A percentile compares a stretch with the other conserved stretches of the same genome.
Conservation (phyloP, 805 yeast genomes). For the Scheffersomyces ergatensis region DNA sequence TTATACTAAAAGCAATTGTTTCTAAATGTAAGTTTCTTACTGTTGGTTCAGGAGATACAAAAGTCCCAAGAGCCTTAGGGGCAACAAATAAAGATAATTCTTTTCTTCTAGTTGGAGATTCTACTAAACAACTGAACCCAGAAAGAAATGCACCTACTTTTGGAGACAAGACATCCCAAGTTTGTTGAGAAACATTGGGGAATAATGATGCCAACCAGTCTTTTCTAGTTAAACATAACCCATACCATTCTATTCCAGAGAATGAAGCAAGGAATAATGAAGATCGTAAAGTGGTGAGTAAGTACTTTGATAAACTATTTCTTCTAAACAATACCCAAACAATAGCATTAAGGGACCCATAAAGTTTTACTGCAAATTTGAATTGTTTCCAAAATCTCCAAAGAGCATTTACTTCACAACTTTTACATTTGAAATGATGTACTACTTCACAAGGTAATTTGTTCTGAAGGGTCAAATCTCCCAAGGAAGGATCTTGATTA, state of each 20-base stretch:
- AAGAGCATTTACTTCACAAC: conserved; percentile 37
- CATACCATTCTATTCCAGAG: conserved; percentile 37
- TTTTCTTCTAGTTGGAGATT: conserved; percentile 32
- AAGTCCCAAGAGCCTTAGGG: conserved; percentile 28
- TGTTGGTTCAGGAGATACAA: conserved; percentile 18
- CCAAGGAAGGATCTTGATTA: conserved; percentile 28
- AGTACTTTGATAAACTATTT: conserved; percentile 2
- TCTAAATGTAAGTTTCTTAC: conserved; percentile 17
- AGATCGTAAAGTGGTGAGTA: conserved; percentile 24
- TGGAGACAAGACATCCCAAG: conserved; percentile 32
- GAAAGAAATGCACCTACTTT: conserved; percentile 29
- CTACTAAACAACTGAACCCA: conserved; percentile 35
- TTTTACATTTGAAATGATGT: conserved; percentile 28
- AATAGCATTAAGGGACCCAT: conserved; percentile 33
- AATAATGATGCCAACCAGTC: conserved; percentile 27
- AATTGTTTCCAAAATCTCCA: conserved; percentile 36
- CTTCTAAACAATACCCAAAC: conserved; percentile 7
- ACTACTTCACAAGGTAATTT: conserved; percentile 33
- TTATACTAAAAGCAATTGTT: conserved; percentile 22
- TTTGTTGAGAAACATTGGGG: conserved; percentile 22
- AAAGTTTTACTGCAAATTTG: conserved; percentile 29
- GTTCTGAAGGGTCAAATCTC: conserved; percentile 14
- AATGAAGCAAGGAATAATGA: conserved; percentile 35
- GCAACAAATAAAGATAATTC: conserved; percentile 44
- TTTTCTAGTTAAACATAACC: conserved; percentile 35